These are phyloP conservation scores for Boletus barrowsii DNA, from an alignment of 768 basidiomycete genomes.

Conservation along the genomic window DNA sequence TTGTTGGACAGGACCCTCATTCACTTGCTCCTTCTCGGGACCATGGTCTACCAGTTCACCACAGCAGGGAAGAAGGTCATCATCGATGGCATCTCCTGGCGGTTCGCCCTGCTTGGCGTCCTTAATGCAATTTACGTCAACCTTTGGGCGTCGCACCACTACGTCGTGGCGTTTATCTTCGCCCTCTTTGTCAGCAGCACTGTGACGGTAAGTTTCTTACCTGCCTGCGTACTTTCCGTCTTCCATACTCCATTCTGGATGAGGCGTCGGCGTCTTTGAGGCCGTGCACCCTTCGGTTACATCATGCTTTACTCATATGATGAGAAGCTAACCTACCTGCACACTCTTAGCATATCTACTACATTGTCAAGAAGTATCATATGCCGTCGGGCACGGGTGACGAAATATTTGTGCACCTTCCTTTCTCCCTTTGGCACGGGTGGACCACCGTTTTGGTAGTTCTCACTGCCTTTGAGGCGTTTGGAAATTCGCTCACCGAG, in stretches of 20 bases:
- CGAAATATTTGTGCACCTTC: conserved; percentile 90
- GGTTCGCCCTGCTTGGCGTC: conserved; percentile 83
- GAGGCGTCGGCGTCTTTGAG: conserved; percentile 2
- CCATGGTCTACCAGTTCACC: conserved; percentile 88
- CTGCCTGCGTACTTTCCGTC: neutral
- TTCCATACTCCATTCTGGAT: conserved; percentile 16
- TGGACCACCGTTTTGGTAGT: conserved; percentile 86
- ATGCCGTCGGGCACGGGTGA: conserved; percentile 60
- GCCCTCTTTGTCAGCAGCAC: conserved; percentile 82
- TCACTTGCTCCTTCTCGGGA: conserved; percentile 87
- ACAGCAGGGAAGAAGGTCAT: conserved; percentile 70
- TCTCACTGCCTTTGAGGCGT: conserved; percentile 82
- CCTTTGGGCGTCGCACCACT: conserved; percentile 77
- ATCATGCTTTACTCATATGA: conserved; percentile 8
- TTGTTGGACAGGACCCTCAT: conserved; percentile 65
- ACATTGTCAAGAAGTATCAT: conserved; percentile 87
- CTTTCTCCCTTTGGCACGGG: conserved; percentile 94
- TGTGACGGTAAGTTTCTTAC: conserved; percentile 40
- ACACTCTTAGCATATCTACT: conserved; percentile 76
- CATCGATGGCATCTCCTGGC: conserved; percentile 87
- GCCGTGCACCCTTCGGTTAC: neutral
- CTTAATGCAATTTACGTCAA: conserved; percentile 89
- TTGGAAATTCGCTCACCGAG: conserved; percentile 69
- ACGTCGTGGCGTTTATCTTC: conserved; percentile 80
- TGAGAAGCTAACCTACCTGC: conserved; percentile 9